Evolutionary conservation across 495 filamentous ascomycete species (phyloP).

Genomic region (Aspergillus baeticus): DNA sequence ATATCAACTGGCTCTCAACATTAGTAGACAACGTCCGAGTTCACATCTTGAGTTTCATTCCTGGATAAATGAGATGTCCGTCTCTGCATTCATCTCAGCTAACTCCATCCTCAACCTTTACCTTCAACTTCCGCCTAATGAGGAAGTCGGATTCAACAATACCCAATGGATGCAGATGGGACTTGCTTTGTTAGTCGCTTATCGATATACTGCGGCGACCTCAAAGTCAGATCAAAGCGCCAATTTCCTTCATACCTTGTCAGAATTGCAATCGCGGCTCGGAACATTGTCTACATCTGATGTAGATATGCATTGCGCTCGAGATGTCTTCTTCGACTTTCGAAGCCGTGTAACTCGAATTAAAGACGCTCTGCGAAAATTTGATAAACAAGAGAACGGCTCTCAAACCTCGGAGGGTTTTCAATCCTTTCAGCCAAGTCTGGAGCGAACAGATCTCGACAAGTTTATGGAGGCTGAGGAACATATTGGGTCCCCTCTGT

Average conservation of each 20-base stretch:
- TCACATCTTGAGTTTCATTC: too few relatives aligned
- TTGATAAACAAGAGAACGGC: too few relatives aligned
- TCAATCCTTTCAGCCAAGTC: too few relatives aligned
- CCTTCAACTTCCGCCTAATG: constrained; percentile 15
- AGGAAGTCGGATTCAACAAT: constrained; percentile 23
- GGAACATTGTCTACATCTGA: constrained; percentile 16
- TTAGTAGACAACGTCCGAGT: constrained; percentile 3
- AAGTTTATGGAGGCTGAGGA: too few relatives aligned
- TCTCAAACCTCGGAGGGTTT: too few relatives aligned
- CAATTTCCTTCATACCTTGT: constrained; percentile 4
- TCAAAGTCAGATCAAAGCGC: background rate
- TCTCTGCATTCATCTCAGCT: too few relatives aligned
- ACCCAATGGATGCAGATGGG: constrained; percentile 27
- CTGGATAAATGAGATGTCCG: too few relatives aligned
- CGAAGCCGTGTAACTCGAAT: too few relatives aligned
- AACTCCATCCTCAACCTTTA: constrained; percentile 12
- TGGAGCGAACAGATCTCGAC: too few relatives aligned
- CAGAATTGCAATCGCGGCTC: constrained; percentile 14
- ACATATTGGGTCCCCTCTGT: too few relatives aligned
- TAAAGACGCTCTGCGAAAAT: too few relatives aligned
- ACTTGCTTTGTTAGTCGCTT: constrained; percentile 22
- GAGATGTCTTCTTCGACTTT: too few relatives aligned
- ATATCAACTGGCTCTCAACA: constrained; percentile 23
- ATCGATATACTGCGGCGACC: constrained; percentile 2
- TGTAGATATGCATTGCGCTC: constrained; percentile 14